Conservation (phyloP, 2,329 filamentous ascomycete genomes). For the Huntiella bhutanensis region DNA sequence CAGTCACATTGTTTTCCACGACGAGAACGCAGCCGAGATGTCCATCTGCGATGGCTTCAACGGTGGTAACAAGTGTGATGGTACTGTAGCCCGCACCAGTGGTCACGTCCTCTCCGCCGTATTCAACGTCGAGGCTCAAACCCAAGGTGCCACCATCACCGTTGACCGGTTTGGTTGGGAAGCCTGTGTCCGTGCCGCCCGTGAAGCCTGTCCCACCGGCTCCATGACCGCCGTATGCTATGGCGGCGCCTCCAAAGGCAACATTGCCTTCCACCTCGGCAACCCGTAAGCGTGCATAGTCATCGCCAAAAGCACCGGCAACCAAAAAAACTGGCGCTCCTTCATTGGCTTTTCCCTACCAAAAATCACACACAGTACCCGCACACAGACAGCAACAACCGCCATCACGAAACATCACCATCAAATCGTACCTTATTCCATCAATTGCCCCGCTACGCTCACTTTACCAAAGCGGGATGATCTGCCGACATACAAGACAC, state of each 20-base stretch:
- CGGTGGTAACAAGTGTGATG: constrained; percentile 26
- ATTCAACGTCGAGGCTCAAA: constrained; percentile 26
- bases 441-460: too few species aligned
- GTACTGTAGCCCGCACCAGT: constrained; percentile 23
- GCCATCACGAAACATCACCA: too few species aligned
- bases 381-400: too few species aligned
- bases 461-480: too few species aligned
- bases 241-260: constrained; percentile 27
- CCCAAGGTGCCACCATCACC: constrained; percentile 28
- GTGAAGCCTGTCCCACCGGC: constrained; percentile 30
- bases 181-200: constrained; percentile 32
- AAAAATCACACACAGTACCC: neutral
- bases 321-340: neutral
- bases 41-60: constrained; percentile 33
- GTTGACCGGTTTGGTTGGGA: constrained; percentile 34
- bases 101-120: constrained; percentile 28
- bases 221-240: constrained; percentile 27
- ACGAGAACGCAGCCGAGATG: constrained; percentile 29
- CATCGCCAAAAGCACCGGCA: neutral
- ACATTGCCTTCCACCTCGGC: constrained; percentile 25
- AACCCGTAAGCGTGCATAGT: constrained; percentile 9
- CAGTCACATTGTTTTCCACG: constrained; percentile 27
- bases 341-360: neutral
- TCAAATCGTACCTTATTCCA: too few species aligned
- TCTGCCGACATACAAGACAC: too few species aligned